Evolutionary conservation across 202 grass and related monocot genomes (phyloP).

Genomic region (Digitaria exilis): DNA sequence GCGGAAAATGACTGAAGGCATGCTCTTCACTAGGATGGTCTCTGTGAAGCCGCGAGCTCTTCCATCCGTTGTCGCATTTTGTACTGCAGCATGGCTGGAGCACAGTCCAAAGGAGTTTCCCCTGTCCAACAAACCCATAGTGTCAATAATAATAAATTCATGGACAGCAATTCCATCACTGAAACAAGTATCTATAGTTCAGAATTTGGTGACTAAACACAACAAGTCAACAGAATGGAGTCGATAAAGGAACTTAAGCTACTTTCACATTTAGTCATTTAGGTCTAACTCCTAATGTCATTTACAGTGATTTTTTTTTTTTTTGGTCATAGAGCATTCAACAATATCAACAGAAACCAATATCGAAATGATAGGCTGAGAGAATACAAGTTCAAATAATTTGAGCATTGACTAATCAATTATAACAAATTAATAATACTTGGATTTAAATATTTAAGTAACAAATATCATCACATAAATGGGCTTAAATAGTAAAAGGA

Average conservation of each 20-base stretch:
- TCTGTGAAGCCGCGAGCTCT: slow-evolving; percentile 49
- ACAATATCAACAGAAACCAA: background rate
- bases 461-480: too few relatives aligned
- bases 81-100: slow-evolving; percentile 96
- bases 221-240: too few relatives aligned
- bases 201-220: background rate
- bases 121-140: slow-evolving; percentile 50
- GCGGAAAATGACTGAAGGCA: background rate
- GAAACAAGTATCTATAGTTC: background rate
- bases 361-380: background rate
- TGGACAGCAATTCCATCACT: background rate
- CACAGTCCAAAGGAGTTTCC: slow-evolving; percentile 96
- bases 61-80: slow-evolving; percentile 78
- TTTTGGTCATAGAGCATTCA: background rate
- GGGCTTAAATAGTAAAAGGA: background rate
- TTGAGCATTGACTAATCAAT: background rate
- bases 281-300: too few relatives aligned
- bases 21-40: slow-evolving; percentile 24
- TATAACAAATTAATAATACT: slow-evolving; percentile 2
- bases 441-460: background rate
- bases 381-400: background rate
- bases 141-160: slow-evolving; percentile 7
- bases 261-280: too few relatives aligned
- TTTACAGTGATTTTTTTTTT: background rate
- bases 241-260: too few relatives aligned